These are phyloP conservation scores for Thielaviopsis punctulata DNA, from an alignment of 2,329 filamentous ascomycete genomes.

Conservation along the genomic window DNA sequence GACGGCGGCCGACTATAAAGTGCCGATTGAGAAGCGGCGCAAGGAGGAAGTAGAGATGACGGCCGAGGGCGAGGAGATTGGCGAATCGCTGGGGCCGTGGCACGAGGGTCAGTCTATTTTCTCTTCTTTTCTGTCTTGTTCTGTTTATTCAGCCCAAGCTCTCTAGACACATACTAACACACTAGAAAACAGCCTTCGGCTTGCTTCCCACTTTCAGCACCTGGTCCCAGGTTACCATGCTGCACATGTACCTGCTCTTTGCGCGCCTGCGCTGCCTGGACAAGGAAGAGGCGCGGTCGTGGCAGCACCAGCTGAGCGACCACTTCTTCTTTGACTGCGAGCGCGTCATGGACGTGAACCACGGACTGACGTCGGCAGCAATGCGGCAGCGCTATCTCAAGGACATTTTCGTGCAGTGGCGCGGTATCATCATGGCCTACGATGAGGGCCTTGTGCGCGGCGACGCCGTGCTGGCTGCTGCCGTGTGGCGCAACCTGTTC, in stretches of 20 bases:
- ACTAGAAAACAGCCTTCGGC: conserved; percentile 47
- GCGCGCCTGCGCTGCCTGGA: conserved; percentile 69
- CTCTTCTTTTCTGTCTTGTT: not conserved
- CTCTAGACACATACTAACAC: conserved; percentile 4
- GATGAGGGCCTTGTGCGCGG: conserved; percentile 65
- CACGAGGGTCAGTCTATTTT: conserved; percentile 47
- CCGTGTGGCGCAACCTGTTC: conserved; percentile 88
- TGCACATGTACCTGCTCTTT: conserved; percentile 86
- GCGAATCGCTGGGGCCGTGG: conserved; percentile 61
- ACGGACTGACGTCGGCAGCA: conserved; percentile 45
- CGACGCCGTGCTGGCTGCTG: conserved; percentile 60
- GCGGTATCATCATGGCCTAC: conserved; percentile 67
- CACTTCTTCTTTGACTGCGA: conserved; percentile 89
- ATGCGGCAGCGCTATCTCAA: conserved; percentile 55
- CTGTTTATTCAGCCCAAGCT: too few relatives aligned
- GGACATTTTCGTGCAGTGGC: conserved; percentile 86
- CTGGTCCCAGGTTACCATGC: conserved; percentile 90
- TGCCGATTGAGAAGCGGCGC: conserved; percentile 49
- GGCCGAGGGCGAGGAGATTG: conserved; percentile 66
- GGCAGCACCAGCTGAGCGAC: conserved; percentile 82
- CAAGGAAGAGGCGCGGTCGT: conserved; percentile 48
- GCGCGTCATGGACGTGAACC: conserved; percentile 64
- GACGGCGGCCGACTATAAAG: conserved; percentile 56
- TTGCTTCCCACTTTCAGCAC: conserved; percentile 80
- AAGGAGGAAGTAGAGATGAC: conserved; percentile 52